Evolutionary conservation across 2,329 filamentous ascomycete species (phyloP).

Genomic region (Periconia sp.): DNA sequence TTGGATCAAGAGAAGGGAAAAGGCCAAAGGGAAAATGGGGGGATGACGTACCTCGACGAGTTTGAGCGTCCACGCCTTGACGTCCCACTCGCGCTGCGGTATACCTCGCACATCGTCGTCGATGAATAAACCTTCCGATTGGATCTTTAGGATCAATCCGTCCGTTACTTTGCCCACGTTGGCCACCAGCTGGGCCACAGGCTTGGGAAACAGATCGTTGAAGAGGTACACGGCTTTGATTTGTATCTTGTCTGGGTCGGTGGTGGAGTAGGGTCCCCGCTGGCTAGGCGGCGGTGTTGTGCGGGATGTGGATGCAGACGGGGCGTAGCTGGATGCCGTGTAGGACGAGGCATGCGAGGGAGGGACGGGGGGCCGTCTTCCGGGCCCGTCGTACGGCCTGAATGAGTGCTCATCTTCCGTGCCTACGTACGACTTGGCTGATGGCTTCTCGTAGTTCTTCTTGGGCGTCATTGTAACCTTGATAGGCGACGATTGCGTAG

Average conservation of each 20-base stretch:
- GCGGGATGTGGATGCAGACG: slow-evolving; percentile 78
- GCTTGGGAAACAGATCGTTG: slow-evolving; percentile 86
- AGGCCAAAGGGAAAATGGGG: not conserved
- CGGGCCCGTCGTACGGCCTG: slow-evolving; percentile 70
- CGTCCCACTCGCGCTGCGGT: slow-evolving; percentile 96
- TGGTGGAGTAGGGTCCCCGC: slow-evolving; percentile 78
- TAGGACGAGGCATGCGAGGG: slow-evolving; percentile 50
- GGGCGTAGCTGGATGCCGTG: slow-evolving; percentile 84
- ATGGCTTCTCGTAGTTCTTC: slow-evolving; percentile 49
- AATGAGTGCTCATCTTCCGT: slow-evolving; percentile 64
- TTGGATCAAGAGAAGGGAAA: slow-evolving; percentile 3
- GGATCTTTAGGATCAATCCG: slow-evolving; percentile 87
- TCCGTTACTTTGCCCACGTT: slow-evolving; percentile 86
- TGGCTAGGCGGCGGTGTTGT: slow-evolving; percentile 82
- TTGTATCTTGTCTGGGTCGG: slow-evolving; percentile 93
- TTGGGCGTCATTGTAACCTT: slow-evolving; percentile 42
- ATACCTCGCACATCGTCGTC: slow-evolving; percentile 92
- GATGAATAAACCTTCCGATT: slow-evolving; percentile 92
- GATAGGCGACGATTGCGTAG: slow-evolving; percentile 43
- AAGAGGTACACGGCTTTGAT: slow-evolving; percentile 92
- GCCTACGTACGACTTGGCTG: slow-evolving; percentile 61
- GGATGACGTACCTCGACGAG: slow-evolving; percentile 65
- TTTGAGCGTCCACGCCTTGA: slow-evolving; percentile 97
- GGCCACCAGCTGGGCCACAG: slow-evolving; percentile 84
- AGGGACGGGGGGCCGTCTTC: slow-evolving; percentile 56